Evolutionary conservation across 73 alveolate species (phyloP), one percentile per base, ranked within the genome.

Genomic region (Paramecium biaurelia): DNA sequence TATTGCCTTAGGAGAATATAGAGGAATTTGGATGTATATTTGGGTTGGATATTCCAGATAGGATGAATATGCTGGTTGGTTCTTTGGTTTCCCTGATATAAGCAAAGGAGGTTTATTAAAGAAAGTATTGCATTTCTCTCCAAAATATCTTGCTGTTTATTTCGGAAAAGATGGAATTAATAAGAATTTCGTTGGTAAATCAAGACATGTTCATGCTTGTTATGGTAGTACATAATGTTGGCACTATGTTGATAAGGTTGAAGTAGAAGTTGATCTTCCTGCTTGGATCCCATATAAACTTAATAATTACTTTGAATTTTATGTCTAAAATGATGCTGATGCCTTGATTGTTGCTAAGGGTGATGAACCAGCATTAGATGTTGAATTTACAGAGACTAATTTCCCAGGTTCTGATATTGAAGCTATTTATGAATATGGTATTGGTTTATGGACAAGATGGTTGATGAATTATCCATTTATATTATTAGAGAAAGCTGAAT

Each of bases 401-500:
- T 41, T 79, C 70, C 90, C 90, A 42, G 90, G 72, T 26, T 32
- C 74, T 43, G 90, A 79, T 43, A 26, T 79, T 79, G 90, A 79
- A 79, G 90, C 90, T 5, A 79, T 79, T 10, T 79, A 79, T 79
- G 90, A 79, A 79, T 79, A 79, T 79, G 90, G 90, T 79, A 34
- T 79, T 20, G 90, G 90, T 43, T 23, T 79, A 30, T 79, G 90
- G 90, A 47, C 90, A 30, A 79, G 90, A 79, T 79, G 90, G 90
- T 45, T 79, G 15, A 47, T 43, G 74, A 79, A 79, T 79, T 79
- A 79, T 47, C 90, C 90, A 79, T 58, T 30, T 10, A 47, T 79
- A 11, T 43, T 79, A 20, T 79, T 79, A 24, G 45, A 79, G 23
- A 79, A 79, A n/a, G 70, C 76, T 14, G 72, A 38, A n/a, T 43